Percentiles rank a stretch among this genome's conserved stretches.
These are phyloP conservation scores for Polychaeton citri DNA, from an alignment of 2,329 filamentous ascomycete genomes.

Conservation along the genomic window DNA sequence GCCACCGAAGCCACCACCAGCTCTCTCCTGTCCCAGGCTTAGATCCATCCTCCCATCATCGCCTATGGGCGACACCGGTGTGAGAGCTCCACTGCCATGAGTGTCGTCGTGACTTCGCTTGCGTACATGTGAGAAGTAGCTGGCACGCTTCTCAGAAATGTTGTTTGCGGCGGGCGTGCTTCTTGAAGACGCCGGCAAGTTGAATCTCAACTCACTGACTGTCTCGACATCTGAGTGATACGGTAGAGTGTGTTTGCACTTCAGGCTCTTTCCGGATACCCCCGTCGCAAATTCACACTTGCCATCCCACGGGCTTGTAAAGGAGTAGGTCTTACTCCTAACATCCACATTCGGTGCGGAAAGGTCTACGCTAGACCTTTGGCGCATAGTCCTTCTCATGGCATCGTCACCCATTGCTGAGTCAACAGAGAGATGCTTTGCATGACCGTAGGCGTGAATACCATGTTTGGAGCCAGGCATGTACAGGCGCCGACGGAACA, in stretches of 20 bases:
- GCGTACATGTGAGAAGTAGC: constrained; percentile 3
- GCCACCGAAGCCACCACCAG: constrained; percentile 74
- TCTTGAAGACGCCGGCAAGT: constrained; percentile 49
- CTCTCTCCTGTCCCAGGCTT: constrained; percentile 65
- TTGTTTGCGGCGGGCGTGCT: constrained; percentile 12
- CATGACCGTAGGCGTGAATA: constrained; percentile 25
- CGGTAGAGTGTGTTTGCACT: constrained; percentile 17
- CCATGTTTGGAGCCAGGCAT: constrained; percentile 31
- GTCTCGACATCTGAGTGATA: constrained; percentile 26
- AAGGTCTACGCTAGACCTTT: constrained; percentile 2
- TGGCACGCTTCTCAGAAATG: constrained; percentile 16
- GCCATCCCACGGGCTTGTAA: constrained; percentile 76
- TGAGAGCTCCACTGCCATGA: neutral
- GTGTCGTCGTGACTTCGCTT: neutral
- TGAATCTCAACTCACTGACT: constrained; percentile 82
- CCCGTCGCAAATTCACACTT: constrained; percentile 76
- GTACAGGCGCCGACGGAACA: constrained; percentile 34
- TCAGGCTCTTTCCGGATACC: constrained; percentile 47
- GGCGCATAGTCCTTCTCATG: constrained; percentile 7
- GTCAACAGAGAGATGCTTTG: constrained; percentile 19
- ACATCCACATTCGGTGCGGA: constrained; percentile 22
- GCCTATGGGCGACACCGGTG: neutral
- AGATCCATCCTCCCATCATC: constrained; percentile 47
- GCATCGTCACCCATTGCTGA: constrained; percentile 1
- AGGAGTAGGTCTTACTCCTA: constrained; percentile 54